Conservation (phyloP, 2,329 filamentous ascomycete species). For the Hypomyces perniciosus region DNA sequence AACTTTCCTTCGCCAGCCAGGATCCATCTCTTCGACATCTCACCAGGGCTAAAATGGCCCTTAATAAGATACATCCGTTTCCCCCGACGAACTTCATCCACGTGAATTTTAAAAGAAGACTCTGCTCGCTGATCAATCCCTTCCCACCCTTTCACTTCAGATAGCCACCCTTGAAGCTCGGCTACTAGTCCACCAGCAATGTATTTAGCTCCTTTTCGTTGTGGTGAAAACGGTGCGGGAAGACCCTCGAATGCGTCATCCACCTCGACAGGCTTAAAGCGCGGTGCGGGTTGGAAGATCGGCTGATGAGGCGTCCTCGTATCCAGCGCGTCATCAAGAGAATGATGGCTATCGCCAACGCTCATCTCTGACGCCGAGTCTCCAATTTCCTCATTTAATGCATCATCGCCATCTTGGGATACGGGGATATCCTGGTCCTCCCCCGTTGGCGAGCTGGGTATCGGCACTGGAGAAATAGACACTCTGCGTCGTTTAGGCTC, state of each 20-base stretch:
- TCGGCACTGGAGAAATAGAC: constrained; percentile 22
- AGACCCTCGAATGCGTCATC: constrained; percentile 19
- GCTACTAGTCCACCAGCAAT: constrained; percentile 33
- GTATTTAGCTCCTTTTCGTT: constrained; percentile 30
- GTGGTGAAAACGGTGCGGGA: constrained; percentile 30
- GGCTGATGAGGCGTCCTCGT: constrained; percentile 26
- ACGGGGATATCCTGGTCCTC: background rate
- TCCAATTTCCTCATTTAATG: background rate
- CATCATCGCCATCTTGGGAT: background rate
- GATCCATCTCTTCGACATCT: constrained; percentile 21
- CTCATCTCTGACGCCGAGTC: constrained; percentile 1
- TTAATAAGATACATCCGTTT: constrained; percentile 30
- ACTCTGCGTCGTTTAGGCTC: constrained; percentile 24
- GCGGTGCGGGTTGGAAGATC: constrained; percentile 33
- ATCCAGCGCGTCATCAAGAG: background rate
- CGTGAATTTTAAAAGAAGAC: constrained; percentile 19
- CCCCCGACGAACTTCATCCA: constrained; percentile 27
- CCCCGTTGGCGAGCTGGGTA: constrained; percentile 8
- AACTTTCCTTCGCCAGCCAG: constrained; percentile 33
- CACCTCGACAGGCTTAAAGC: constrained; percentile 30
- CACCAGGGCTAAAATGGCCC: constrained; percentile 12
- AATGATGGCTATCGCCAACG: background rate
- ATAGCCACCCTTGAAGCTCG: constrained; percentile 35
- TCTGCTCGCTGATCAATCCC: constrained; percentile 13
- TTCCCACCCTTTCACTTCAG: constrained; percentile 33